phyloP scores from a whole-genome alignment of 345 rosid genomes.

The Barbarea vulgaris region DNA sequence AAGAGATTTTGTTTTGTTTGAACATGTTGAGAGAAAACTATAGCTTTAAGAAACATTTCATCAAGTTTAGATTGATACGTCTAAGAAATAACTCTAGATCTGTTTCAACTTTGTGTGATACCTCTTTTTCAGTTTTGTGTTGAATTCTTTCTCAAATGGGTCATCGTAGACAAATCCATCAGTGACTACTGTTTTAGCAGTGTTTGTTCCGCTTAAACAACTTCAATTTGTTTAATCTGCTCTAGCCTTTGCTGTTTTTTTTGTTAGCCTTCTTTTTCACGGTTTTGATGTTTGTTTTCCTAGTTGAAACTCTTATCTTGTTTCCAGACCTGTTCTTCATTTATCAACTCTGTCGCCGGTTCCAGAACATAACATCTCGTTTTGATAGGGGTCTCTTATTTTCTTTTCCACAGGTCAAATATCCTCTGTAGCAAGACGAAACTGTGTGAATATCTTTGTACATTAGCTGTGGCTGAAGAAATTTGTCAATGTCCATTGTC shows the following conservation, averaged over 20 bases:
- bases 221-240: neutral
- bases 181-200: neutral
- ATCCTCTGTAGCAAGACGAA: slow-evolving; percentile 62
- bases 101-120: neutral
- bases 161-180: slow-evolving; percentile 12
- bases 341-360: slow-evolving; percentile 14
- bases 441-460: slow-evolving; percentile 59
- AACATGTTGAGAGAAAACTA: slow-evolving; percentile 11
- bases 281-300: neutral
- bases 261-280: slow-evolving; percentile 4
- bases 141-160: neutral
- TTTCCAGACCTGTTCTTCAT: slow-evolving; percentile 14
- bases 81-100: neutral
- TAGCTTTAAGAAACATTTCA: neutral
- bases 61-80: neutral
- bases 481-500: slow-evolving; percentile 43
- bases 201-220: neutral
- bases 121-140: neutral
- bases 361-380: slow-evolving; percentile 44
- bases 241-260: neutral
- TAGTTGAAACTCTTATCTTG: neutral
- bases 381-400: slow-evolving; percentile 64
- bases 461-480: slow-evolving; percentile 49
- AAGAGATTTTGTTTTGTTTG: slow-evolving; percentile 3
- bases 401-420: slow-evolving; percentile 62